Evolutionary conservation across 2,329 filamentous ascomycete genomes (phyloP).

Genomic region (Apiospora kogelbergensis): DNA sequence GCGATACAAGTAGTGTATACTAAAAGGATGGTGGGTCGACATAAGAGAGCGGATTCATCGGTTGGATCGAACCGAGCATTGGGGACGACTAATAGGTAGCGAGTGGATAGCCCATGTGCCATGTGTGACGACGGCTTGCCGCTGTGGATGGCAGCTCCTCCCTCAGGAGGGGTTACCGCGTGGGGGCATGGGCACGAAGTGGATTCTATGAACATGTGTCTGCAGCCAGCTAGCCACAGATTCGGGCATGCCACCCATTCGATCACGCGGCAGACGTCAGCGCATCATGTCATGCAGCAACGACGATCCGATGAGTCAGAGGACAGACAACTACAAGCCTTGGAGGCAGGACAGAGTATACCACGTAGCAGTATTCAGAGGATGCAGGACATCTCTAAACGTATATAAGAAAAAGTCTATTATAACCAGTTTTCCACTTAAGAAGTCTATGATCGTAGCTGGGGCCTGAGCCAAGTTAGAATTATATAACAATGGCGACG

Average conservation of each 20-base stretch:
- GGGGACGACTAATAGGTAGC: not conserved
- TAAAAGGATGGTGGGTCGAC: not conserved
- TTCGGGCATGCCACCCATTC: not conserved
- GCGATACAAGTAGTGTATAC: not conserved
- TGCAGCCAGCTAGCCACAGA: not conserved
- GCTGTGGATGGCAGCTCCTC: not conserved
- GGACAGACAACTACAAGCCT: not conserved
- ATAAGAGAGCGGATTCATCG: not conserved
- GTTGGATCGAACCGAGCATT: not conserved
- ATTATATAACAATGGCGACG: constrained; percentile 5
- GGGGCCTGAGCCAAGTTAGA: constrained; percentile 1
- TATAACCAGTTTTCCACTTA: not conserved
- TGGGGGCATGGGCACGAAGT: not conserved
- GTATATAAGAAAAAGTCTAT: not conserved
- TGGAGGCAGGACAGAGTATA: not conserved
- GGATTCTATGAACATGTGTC: not conserved
- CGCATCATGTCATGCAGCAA: not conserved
- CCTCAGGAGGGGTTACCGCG: not conserved
- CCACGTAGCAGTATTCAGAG: not conserved
- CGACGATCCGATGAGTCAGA: not conserved
- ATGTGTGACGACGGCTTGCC: not conserved
- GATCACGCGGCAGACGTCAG: not conserved
- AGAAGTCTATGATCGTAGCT: constrained; percentile 1
- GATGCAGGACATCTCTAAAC: not conserved
- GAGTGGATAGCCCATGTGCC: not conserved